A percentile compares a stretch with the other conserved stretches of the same genome.
Evolutionary conservation across 345 rosid genomes (phyloP).

Genomic region (Iberis pinnata): DNA sequence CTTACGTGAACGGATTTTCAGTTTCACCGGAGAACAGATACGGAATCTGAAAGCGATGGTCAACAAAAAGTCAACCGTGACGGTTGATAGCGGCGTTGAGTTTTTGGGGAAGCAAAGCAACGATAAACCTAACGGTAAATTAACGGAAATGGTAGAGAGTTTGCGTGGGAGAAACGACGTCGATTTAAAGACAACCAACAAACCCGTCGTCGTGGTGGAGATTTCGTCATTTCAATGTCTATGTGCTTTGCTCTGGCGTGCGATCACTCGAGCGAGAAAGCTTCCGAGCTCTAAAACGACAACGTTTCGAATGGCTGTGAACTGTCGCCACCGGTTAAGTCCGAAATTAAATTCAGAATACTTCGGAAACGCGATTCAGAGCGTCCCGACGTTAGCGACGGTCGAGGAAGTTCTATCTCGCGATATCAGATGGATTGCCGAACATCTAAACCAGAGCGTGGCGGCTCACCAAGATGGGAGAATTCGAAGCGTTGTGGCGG

Average conservation of each 20-base stretch:
- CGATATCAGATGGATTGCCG: conserved; percentile 76
- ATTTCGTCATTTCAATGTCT: conserved; percentile 89
- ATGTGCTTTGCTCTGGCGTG: conserved; percentile 66
- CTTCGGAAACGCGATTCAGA: conserved; percentile 95
- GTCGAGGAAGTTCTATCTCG: conserved; percentile 55
- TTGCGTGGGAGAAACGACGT: conserved; percentile 32
- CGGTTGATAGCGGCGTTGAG: conserved; percentile 17
- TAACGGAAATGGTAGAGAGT: conserved; percentile 34
- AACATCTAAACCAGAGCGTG: conserved; percentile 53
- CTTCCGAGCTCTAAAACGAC: conserved; percentile 44
- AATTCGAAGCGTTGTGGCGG: conserved; percentile 39
- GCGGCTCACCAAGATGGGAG: conserved; percentile 43
- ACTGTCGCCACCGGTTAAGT: conserved; percentile 61
- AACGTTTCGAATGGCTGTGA: conserved; percentile 92
- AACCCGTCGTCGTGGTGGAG: conserved; percentile 26
- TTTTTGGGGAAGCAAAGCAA: not conserved
- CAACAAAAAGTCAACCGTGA: conserved; percentile 28
- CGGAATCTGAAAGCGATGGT: conserved; percentile 52
- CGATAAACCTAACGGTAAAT: conserved; percentile 39
- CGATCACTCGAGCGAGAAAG: conserved; percentile 82
- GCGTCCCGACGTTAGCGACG: conserved; percentile 60
- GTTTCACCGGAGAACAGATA: conserved; percentile 70
- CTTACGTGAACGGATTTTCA: conserved; percentile 69
- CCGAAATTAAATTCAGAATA: conserved; percentile 63
- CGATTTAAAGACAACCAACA: conserved; percentile 1